Evolutionary conservation across 345 rosid species (phyloP), one percentile per base, ranked within the genome.

Genomic region (Toxicodendron radicans): DNA sequence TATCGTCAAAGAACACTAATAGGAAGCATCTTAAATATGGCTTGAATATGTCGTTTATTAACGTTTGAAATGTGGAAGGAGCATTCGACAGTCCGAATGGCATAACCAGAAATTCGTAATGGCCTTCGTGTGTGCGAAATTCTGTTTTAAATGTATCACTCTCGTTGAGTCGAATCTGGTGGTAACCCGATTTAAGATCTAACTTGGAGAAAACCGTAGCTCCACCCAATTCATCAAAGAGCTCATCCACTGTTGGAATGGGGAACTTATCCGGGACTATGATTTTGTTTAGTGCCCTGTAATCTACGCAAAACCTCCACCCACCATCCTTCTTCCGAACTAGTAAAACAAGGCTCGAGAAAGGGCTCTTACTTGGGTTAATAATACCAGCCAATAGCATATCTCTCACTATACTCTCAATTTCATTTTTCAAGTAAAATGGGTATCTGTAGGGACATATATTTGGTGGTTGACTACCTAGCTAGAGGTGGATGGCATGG

Each of bases 1-100:
- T 72, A 35, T 72, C 75, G 24, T 72, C 32, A 24, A 71, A 71
- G 10, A 71, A n/a, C 0, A 71, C 64, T 27, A 70, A 7, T 3
- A 71, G 8, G 12, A 32, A 30, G 30, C 18, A 52, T 5, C 48
- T 7, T 0, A 61, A 10, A 0, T 13, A 52, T 0, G 16, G 59
- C 3, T 21, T 9, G 16, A 58, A 59, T 17, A 48, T 10, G 17
- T 27, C 13, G 23, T 68, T 75, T 68, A 58, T 69, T 0, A 48
- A 0, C 1, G 49, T 7, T 17, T 73, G 64, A 23, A 74, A 74
- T 0, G 71, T 74, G 2, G 64, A 20, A 0, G 64, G 54, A 0
- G 71, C 71, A 53, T 74, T 74, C 1, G 59, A 64, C 0, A 75
- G 48, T n/a, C 57, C 73, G 21, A 43, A 58, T 6, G 64, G 51